Conservation (phyloP, 345 rosid genomes). For the Rhodamnia rubescens region DNA sequence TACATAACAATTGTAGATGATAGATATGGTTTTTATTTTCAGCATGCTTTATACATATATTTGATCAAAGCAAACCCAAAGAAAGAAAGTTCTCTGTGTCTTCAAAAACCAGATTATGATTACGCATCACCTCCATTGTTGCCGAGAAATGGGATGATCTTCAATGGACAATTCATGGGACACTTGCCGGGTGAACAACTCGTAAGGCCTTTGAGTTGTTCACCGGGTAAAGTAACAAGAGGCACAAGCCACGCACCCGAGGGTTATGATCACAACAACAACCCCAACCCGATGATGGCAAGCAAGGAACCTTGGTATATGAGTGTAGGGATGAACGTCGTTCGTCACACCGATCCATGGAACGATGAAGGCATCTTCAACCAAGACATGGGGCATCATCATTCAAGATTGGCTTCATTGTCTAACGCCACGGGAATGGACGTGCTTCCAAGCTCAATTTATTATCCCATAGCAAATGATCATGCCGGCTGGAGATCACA, state of each 20-base stretch:
- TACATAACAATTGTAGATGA: not conserved
- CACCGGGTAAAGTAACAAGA: not conserved
- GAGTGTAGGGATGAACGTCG: not conserved
- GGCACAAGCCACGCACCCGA: not conserved
- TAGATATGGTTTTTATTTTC: not conserved
- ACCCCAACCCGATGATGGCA: not conserved
- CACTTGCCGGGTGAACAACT: not conserved
- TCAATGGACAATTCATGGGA: not conserved
- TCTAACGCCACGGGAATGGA: not conserved
- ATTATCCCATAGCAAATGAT: not conserved
- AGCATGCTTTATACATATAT: not conserved
- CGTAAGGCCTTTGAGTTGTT: not conserved
- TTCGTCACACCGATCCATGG: not conserved
- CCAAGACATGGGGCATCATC: not conserved
- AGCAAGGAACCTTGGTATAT: not conserved
- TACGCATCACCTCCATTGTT: not conserved
- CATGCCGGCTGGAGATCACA: not conserved
- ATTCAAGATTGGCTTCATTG: not conserved
- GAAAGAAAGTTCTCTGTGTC: not conserved
- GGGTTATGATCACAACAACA: not conserved
- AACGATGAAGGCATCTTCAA: not conserved
- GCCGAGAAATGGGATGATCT: not conserved
- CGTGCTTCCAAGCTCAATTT: not conserved
- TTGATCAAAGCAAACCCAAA: not conserved
- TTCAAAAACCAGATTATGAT: not conserved